A percentile compares a stretch with the other conserved stretches of the same genome.
Evolutionary conservation across 441 rosid species (phyloP).

Genomic region (Hura crepitans): DNA sequence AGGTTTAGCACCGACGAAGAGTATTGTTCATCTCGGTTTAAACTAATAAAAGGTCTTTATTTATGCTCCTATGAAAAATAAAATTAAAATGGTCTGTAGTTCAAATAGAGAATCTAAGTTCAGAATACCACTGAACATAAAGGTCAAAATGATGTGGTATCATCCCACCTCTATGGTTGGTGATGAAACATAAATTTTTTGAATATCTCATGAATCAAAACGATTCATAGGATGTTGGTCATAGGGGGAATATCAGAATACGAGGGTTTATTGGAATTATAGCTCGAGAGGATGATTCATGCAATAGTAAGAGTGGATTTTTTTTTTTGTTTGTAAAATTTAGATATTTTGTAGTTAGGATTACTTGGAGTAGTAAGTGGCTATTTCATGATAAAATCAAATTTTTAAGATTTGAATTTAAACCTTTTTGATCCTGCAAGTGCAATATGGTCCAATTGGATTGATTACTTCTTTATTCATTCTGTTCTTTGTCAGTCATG

Average conservation of each 20-base stretch:
- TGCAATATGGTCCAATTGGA: background rate
- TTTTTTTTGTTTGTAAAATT: background rate
- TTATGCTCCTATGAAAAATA: background rate
- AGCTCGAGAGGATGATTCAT: no score
- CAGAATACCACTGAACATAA: background rate
- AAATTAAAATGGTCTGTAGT: background rate
- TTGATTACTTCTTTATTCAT: background rate
- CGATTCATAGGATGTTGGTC: no score
- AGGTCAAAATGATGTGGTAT: background rate
- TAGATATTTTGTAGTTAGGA: background rate
- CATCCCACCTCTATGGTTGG: no score
- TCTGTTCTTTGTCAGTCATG: background rate
- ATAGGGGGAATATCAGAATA: no score
- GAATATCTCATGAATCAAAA: no score
- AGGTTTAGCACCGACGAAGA: background rate
- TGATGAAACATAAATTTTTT: no score
- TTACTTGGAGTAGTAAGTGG: background rate
- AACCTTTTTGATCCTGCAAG: background rate
- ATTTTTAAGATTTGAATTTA: background rate
- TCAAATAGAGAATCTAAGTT: background rate
- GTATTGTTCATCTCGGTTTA: background rate
- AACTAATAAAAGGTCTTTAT: background rate
- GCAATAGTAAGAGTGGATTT: background rate
- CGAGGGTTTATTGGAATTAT: no score
- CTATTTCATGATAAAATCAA: background rate